phyloP scores from a whole-genome alignment of 345 rosid genomes.

The Alliaria petiolata region DNA sequence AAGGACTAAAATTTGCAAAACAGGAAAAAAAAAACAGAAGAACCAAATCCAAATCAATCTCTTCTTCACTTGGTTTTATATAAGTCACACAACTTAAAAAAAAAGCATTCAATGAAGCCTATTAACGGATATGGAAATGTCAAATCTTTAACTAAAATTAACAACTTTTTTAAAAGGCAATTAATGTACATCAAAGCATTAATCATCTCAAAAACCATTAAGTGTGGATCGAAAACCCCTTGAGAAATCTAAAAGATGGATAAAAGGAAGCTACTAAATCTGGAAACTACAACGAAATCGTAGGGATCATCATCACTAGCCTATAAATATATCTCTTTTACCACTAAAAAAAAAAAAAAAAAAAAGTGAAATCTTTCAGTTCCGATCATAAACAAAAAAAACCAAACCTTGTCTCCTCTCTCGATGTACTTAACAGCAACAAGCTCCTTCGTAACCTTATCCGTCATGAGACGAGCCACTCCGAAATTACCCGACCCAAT shows the following conservation, averaged over 20 bases:
- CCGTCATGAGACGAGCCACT: slow-evolving; percentile 85
- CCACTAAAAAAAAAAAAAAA: too few species aligned
- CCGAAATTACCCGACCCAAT: slow-evolving; percentile 94
- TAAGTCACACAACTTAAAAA: not conserved
- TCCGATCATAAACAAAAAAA: not conserved
- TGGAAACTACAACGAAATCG: slow-evolving; percentile 22
- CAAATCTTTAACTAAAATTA: not conserved
- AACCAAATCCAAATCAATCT: not conserved
- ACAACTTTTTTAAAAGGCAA: too few species aligned
- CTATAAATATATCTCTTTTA: not conserved
- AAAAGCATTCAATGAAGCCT: not conserved
- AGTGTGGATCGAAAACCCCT: too few species aligned
- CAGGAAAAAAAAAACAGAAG: too few species aligned
- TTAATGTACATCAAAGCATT: not conserved
- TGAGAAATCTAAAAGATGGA: too few species aligned
- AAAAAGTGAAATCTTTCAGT: not conserved
- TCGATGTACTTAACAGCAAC: slow-evolving; percentile 98
- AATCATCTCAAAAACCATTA: too few species aligned
- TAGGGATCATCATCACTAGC: not conserved
- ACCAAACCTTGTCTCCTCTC: slow-evolving; percentile 74
- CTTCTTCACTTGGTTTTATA: not conserved
- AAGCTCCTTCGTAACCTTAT: slow-evolving; percentile 65
- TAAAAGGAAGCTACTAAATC: slow-evolving; percentile 22
- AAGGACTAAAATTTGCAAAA: not conserved
- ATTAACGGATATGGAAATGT: not conserved